A percentile compares a stretch with the other conserved stretches of the same genome.
These are phyloP conservation scores for Anethum foeniculum DNA, from an alignment of 140 eudicot genomes.

Conservation along the genomic window DNA sequence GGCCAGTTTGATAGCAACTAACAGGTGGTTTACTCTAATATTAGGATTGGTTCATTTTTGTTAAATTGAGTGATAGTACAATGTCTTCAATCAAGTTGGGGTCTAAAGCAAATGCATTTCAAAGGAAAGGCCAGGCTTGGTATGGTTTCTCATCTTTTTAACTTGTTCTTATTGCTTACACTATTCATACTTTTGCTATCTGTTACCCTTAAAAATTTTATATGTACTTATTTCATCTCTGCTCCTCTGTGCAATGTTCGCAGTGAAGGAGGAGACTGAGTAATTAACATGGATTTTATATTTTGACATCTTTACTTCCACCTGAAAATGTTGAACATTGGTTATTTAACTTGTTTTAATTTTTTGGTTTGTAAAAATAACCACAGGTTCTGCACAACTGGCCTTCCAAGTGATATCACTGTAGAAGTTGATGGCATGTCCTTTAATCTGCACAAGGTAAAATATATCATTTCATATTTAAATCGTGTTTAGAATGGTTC, in stretches of 20 bases:
- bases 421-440: slow-evolving; percentile 91
- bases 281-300: neutral
- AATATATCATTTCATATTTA: neutral
- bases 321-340: neutral
- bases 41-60: neutral
- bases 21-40: neutral
- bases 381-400: slow-evolving; percentile 90
- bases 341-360: neutral
- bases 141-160: slow-evolving; percentile 29
- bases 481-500: neutral
- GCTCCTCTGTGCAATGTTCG: neutral
- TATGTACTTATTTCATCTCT: neutral
- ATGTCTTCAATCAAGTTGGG: slow-evolving; percentile 99
- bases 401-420: slow-evolving; percentile 89
- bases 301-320: neutral
- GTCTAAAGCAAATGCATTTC: slow-evolving; percentile 89
- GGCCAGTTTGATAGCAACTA: neutral
- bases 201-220: neutral
- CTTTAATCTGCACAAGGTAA: slow-evolving; percentile 95
- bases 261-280: neutral
- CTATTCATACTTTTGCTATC: neutral
- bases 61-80: neutral
- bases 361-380: neutral
- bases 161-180: slow-evolving; percentile 9
- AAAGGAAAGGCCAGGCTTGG: slow-evolving; percentile 93